Evolutionary conservation across 306 rosid species (phyloP), one percentile per base, ranked within the genome.

Genomic region (Parietaria judaica): DNA sequence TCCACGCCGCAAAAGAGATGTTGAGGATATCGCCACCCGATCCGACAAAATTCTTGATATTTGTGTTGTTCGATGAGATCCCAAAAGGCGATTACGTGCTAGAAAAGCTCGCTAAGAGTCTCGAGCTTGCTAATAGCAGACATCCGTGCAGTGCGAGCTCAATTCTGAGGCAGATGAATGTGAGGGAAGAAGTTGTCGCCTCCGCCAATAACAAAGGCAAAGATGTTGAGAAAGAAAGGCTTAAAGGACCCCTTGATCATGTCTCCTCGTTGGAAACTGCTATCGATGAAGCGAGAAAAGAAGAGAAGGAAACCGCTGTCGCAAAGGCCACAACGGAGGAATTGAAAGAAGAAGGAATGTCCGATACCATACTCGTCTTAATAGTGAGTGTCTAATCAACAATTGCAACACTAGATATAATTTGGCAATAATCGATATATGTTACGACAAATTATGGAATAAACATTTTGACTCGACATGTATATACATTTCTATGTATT

Each of bases 1-100:
- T 94, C 47, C 97, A 88, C 67, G 97, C 95, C 43, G 97, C 95
- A 52, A 80, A 97, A 73, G 99, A 94, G 69, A 77, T 94, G 86
- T 88, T 82, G 15, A 80, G 88, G 75, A 84, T 88, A 72, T 86
- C 89, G 4, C 90, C 99, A 41, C 99, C 97, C 15, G 63, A 73
- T 47, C 97, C 99, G 14, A 86, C 94, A 45, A 86, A 82, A 51
- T 86, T 94, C 84, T 69, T 94, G 50, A 94, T 88, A 56, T 94
- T 94, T 61, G 74, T 95, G 14, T 71, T 94, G 73, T 89, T 80
- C 36, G 79, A 84, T 8, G 97, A 86, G 74, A 65, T 94, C 60
- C 94, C 97, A 0, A 94, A 94, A 63, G 99, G 97, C 37, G 97
- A 94, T 47, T 86, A 76, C 14, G 84, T 94, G n/a, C 81, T 88